phyloP scores from a whole-genome alignment of 1,139 yeast species.

The Pichia norvegensis region DNA sequence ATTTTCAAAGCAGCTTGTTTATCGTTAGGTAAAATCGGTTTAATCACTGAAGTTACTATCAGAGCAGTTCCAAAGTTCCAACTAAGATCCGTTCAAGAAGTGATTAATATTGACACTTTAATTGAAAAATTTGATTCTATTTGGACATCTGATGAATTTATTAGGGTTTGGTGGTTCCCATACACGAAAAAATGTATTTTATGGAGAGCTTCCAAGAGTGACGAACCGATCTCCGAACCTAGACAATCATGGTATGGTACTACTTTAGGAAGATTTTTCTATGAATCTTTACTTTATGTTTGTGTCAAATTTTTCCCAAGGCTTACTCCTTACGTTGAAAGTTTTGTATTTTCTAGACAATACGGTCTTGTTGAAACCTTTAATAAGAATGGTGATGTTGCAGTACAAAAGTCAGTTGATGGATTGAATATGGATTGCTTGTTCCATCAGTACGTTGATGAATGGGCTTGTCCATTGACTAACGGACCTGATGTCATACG shows the following conservation, averaged over 20 bases:
- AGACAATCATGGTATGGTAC: conserved; percentile 85
- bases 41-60: conserved; percentile 80
- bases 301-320: conserved; percentile 67
- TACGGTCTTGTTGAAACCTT: conserved; percentile 69
- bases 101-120: conserved; percentile 66
- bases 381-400: conserved; percentile 58
- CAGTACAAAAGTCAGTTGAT: conserved; percentile 75
- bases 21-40: conserved; percentile 86
- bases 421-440: conserved; percentile 94
- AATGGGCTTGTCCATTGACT: conserved; percentile 87
- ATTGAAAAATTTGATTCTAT: conserved; percentile 60
- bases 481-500: conserved; percentile 68
- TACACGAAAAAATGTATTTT: conserved; percentile 76
- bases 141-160: conserved; percentile 88
- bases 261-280: conserved; percentile 63
- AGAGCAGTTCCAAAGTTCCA: conserved; percentile 81
- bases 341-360: conserved; percentile 76
- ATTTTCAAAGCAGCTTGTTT: conserved; percentile 78
- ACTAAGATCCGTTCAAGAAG: conserved; percentile 73
- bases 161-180: conserved; percentile 97
- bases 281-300: conserved; percentile 71
- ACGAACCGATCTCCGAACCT: conserved; percentile 57
- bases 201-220: conserved; percentile 79
- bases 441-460: conserved; percentile 89
- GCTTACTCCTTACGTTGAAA: conserved; percentile 77